Base-by-base conservation (phyloP, 371 early-diverging fungal genomes). In the Rhizopus stolonifer region DNA sequence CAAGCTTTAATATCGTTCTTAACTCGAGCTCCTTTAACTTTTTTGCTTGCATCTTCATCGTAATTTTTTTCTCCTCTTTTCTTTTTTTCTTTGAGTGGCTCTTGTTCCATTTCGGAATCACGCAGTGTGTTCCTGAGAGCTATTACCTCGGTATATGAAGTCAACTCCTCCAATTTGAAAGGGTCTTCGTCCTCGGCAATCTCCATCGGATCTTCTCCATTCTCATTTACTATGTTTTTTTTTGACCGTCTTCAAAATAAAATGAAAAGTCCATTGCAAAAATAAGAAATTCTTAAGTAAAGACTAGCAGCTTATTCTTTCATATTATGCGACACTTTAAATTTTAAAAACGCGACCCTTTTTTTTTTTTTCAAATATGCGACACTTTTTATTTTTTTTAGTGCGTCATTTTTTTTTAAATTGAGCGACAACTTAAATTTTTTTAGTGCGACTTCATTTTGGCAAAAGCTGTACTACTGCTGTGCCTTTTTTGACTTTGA, bases 191-290 rank as follows among this genome's bases (percentile, higher is more conserved):
- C 17, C 3, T 43, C 56, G 25, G 25, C 24, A 31, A 56, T 36
- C 3, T 49, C 50, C 50, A 44, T 56, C 33, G 50, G 50, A n/a
- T 34, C 46, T 18, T 56, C 34, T 8, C 49, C 50, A 49, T 49
- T 11, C 25, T 56, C 50, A 45, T 49, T 38, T 13, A 56, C 22
- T 22, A 49, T 17, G 2, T 56, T 56, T 55, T 49, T 49, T 49
- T 10, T 7, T n/a, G n/a, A n/a, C 42, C 49, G 33, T 55, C 33
- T 23, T 56, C 34, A 34, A 56, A 49, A 45, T 49, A 45, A 33
- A 56, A 48, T n/a, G 39, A 39, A 32, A 9, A 29, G 29, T 11
- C 11, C 29, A 29, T 29, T 29, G 29, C 11, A 46, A 26, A 26
- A 29, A 22, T 43, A 39, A 39, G 39, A 39, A 39, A 39, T 39